phyloP scores from a whole-genome alignment of 2,329 filamentous ascomycete species.

The Lachnellula willkommii region DNA sequence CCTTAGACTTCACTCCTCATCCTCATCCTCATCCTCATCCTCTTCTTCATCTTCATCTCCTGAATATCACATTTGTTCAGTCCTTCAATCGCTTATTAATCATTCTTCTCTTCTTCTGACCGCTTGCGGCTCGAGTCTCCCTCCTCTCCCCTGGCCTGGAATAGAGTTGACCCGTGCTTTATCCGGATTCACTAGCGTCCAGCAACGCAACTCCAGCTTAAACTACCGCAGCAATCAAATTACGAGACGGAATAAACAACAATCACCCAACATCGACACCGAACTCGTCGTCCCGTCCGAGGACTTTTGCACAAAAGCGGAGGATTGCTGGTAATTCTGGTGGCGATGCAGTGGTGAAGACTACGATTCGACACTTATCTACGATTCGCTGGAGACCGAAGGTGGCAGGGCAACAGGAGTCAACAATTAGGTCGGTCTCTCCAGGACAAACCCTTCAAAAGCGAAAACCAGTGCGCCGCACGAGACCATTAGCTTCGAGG shows the following conservation, averaged over 20 bases:
- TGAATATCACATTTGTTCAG: not conserved
- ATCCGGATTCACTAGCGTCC: not conserved
- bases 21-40: not conserved
- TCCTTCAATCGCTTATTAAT: not conserved
- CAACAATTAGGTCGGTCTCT: constrained; percentile 3
- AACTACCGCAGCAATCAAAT: not conserved
- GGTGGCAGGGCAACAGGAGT: constrained; percentile 23
- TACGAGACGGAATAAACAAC: not conserved
- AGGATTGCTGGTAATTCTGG: constrained; percentile 10
- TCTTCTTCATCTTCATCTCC: not conserved
- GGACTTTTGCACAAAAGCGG: constrained; percentile 7
- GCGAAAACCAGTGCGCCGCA: not conserved
- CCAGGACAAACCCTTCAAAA: not conserved
- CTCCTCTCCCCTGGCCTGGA: no score
- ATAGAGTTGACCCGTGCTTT: no score
- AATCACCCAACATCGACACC: constrained; percentile 8
- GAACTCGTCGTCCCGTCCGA: not conserved
- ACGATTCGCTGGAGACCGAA: constrained; percentile 11
- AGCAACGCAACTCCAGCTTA: not conserved
- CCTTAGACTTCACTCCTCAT: not conserved
- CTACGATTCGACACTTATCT: constrained; percentile 5
- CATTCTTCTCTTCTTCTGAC: not conserved
- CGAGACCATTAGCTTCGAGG: not conserved
- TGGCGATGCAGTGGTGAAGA: constrained; percentile 14
- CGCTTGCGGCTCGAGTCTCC: not conserved